Conservation (phyloP, 495 filamentous ascomycete species). For the Lophium mytilinum region DNA sequence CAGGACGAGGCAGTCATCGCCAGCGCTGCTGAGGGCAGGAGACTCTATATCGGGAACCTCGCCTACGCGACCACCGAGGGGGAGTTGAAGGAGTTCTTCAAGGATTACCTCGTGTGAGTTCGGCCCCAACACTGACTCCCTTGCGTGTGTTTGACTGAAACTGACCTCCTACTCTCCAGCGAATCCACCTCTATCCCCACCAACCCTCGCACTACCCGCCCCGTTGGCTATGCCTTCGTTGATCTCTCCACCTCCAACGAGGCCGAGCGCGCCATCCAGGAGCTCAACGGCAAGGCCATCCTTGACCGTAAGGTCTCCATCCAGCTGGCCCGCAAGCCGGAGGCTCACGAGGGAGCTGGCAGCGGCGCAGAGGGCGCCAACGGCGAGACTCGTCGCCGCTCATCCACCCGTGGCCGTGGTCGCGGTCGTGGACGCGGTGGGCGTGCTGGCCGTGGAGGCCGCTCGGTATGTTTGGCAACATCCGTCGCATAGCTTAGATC, state of each 20-base stretch:
- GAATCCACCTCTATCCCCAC: conserved; percentile 97
- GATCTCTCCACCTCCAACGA: conserved; percentile 90
- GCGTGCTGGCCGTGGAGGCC: conserved; percentile 67
- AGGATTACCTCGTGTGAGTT: conserved; percentile 93
- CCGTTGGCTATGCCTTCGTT: conserved; percentile 98
- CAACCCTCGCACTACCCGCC: conserved; percentile 96
- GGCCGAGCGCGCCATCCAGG: conserved; percentile 85
- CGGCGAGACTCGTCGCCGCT: conserved; percentile 48
- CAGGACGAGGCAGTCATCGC: conserved; percentile 85
- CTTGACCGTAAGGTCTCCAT: conserved; percentile 97
- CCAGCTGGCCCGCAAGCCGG: conserved; percentile 95
- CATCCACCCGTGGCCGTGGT: conserved; percentile 35
- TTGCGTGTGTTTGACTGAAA: conserved; percentile 2
- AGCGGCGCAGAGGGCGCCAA: conserved; percentile 56
- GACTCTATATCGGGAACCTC: conserved; percentile 99
- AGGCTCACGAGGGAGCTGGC: conserved; percentile 58
- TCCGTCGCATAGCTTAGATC: background rate
- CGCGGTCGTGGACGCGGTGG: conserved; percentile 61
- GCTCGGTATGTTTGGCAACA: conserved; percentile 50
- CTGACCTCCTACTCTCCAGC: conserved; percentile 42
- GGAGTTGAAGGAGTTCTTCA: conserved; percentile 99
- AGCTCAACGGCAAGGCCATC: conserved; percentile 94
- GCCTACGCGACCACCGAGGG: conserved; percentile 99
- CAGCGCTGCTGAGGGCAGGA: conserved; percentile 95
- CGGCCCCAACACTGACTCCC: background rate